Percentiles rank a stretch among this genome's conserved stretches.
Conservation (phyloP, 176 grass and related monocot species). For the Aegilops tauschii region DNA sequence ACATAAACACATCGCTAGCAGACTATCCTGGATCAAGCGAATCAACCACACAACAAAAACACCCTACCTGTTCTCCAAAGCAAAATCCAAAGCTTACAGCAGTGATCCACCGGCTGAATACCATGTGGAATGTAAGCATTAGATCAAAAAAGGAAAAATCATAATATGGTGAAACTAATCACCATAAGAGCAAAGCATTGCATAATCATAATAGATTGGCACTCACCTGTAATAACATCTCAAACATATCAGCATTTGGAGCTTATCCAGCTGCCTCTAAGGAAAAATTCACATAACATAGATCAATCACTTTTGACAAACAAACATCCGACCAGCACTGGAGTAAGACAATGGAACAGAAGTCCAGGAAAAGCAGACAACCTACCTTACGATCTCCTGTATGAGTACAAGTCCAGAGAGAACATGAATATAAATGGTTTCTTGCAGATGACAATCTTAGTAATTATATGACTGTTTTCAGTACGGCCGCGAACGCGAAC, state of each 20-base stretch:
- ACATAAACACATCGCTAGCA: not conserved
- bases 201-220: slow-evolving; percentile 33
- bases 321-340: slow-evolving; percentile 44
- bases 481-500: slow-evolving; percentile 80
- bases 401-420: slow-evolving; percentile 70
- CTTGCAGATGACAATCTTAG: slow-evolving; percentile 79
- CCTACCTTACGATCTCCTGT: slow-evolving; percentile 76
- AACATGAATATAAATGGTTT: slow-evolving; percentile 80
- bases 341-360: slow-evolving; percentile 50
- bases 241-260: slow-evolving; percentile 82
- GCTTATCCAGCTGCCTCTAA: slow-evolving; percentile 84
- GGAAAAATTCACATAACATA: slow-evolving; percentile 76
- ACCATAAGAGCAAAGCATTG: slow-evolving; percentile 16
- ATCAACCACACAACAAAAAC: slow-evolving; percentile 21
- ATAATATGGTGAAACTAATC: slow-evolving; percentile 26
- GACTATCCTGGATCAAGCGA: not conserved
- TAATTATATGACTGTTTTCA: slow-evolving; percentile 67
- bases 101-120: slow-evolving; percentile 48
- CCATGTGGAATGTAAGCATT: slow-evolving; percentile 63
- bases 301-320: slow-evolving; percentile 60
- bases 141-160: slow-evolving; percentile 6
- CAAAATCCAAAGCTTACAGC: slow-evolving; percentile 57
- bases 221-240: slow-evolving; percentile 90
- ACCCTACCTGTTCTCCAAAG: slow-evolving; percentile 30
- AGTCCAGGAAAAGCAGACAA: slow-evolving; percentile 40